Evolutionary conservation across 345 rosid genomes (phyloP).

Genomic region (Eucalyptus lansdowneana): DNA sequence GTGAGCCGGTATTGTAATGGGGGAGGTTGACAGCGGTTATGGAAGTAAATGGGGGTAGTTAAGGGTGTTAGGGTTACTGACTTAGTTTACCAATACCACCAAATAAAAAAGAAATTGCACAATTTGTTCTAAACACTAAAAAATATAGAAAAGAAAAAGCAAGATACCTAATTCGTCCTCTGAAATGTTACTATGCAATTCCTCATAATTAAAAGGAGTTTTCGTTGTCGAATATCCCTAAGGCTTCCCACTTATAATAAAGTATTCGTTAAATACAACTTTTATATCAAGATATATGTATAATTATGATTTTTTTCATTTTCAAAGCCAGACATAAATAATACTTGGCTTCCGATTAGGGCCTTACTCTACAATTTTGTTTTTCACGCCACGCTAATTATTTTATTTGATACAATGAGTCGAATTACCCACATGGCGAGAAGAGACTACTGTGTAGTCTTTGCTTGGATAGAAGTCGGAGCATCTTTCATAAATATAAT

Average conservation of each 20-base stretch:
- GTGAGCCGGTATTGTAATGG: neutral
- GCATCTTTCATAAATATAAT: neutral
- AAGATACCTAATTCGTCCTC: neutral
- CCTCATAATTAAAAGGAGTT: neutral
- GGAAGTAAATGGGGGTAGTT: neutral
- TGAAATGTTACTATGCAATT: neutral
- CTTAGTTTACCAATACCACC: neutral
- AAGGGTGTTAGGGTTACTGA: neutral
- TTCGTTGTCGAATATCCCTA: neutral
- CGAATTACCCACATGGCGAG: neutral
- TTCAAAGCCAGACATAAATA: neutral
- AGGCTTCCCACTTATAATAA: neutral
- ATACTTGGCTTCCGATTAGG: neutral
- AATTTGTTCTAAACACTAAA: no score
- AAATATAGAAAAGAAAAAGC: neutral
- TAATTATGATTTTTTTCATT: neutral
- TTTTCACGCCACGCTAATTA: neutral
- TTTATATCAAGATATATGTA: neutral
- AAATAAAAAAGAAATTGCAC: neutral
- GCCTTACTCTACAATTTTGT: neutral
- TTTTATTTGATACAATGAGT: neutral
- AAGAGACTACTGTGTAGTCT: rapidly evolving
- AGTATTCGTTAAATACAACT: neutral
- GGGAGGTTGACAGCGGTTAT: neutral
- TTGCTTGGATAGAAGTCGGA: neutral